Conservation (phyloP, 495 filamentous ascomycete genomes). For the Bacidia rubella region DNA sequence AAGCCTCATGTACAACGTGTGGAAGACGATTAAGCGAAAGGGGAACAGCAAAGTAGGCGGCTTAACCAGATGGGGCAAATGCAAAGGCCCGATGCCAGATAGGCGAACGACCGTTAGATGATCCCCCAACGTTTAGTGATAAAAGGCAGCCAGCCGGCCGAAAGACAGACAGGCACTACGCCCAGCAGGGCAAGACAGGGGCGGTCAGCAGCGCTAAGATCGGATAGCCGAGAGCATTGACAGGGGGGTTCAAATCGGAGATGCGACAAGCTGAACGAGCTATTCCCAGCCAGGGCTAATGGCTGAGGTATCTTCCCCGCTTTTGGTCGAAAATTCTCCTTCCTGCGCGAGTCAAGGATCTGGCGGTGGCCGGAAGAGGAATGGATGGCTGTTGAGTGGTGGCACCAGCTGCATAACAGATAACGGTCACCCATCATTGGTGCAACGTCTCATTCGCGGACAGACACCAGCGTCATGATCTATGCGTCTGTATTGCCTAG, state of each 20-base stretch:
- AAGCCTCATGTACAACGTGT: too few relatives aligned
- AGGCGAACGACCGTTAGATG: not conserved
- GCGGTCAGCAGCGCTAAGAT: conserved; percentile 1
- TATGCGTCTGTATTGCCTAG: not conserved
- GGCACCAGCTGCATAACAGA: not conserved
- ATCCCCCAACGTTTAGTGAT: too few relatives aligned
- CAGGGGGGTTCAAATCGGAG: conserved; percentile 1
- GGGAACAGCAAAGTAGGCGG: not conserved
- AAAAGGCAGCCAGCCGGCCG: too few relatives aligned
- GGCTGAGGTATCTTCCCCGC: not conserved
- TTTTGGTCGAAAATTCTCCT: not conserved
- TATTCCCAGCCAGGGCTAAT: too few relatives aligned
- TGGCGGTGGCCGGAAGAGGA: not conserved
- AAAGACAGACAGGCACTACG: too few relatives aligned
- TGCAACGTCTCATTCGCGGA: not conserved
- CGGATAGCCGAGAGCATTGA: conserved; percentile 1
- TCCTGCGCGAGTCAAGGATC: too few relatives aligned
- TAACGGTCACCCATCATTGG: not conserved
- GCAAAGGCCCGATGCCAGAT: not conserved
- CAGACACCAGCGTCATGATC: not conserved
- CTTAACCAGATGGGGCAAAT: not conserved
- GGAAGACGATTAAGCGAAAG: too few relatives aligned
- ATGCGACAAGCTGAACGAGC: not conserved
- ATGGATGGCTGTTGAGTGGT: not conserved
- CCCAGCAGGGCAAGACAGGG: too few relatives aligned